Base-by-base conservation (phyloP, 441 rosid species). In the Bruguiera hainesii region DNA sequence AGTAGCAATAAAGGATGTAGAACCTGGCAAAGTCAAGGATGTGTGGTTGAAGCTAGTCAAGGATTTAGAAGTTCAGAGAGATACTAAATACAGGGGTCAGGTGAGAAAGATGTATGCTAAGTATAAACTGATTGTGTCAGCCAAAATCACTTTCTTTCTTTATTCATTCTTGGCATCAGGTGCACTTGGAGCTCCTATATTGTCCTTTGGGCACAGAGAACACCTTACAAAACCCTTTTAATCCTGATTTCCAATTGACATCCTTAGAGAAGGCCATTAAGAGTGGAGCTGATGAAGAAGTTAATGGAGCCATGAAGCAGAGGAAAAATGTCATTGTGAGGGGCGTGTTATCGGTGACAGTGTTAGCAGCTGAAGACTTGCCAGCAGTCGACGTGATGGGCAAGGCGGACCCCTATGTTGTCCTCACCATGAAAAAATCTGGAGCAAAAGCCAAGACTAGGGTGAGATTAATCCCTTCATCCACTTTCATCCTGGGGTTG, bases 1-100 rank as follows among this genome's bases (percentile, higher is more conserved):
- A 48, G 76, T 96, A 39, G 72, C 73, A 25, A 68, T 96, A 35
- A 79, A 77, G 64, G 92, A 77, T 59, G 96, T 93, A 63, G 94
- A 84, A 79, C 97, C 98, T 58, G 98, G 98, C 60, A 93, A 93
- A 83, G 92, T 93, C 60, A 96, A 93, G 84, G 97, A 87, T 77
- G 86, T 88, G 61, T 96, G 99, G 99, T 76, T 96, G 79, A 85
- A 87, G 61, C 84, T 96, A 62, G 98, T 96, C 58, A 96, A 96
- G 82, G 99, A 96, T 83, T 82, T 96, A 75, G 94, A 87, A 76
- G 69, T 92, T 75, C 98, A 90, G 67, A 87, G 99, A 84, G 99
- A 96, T 75, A 90, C 69, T 63, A 93, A 93, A 82, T 50, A 87
- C 72, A 82, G 99, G 79, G 99, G 99, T 49, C 85, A 92, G 96